Percentiles rank a stretch among this genome's conserved stretches.
phyloP scores from a whole-genome alignment of 768 basidiomycete genomes.

The Lentinula lateritia region DNA sequence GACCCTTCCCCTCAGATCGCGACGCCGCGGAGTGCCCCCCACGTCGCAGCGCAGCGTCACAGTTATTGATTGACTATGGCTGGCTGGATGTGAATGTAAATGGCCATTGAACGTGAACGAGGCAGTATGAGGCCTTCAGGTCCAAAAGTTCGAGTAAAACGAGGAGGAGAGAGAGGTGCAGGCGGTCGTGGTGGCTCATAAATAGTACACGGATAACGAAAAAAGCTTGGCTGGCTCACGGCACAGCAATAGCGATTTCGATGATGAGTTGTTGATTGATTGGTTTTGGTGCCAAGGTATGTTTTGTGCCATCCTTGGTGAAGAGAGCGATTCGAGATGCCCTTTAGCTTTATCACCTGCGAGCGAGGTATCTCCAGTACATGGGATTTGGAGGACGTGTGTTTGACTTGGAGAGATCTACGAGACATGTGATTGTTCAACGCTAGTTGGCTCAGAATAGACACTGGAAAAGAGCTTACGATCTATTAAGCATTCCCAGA shows the following conservation, averaged over 20 bases:
- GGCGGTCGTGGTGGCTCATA: background rate
- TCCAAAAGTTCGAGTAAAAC: background rate
- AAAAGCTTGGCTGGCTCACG: background rate
- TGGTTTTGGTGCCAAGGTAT: too few relatives aligned
- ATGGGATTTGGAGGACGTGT: slow-evolving; percentile 40
- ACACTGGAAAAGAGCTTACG: slow-evolving; percentile 39
- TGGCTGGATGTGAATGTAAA: too few relatives aligned
- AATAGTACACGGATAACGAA: background rate
- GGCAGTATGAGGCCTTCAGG: background rate
- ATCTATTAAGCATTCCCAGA: slow-evolving; percentile 70
- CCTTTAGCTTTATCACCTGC: slow-evolving; percentile 25
- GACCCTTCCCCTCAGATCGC: background rate
- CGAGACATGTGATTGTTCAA: slow-evolving; percentile 1
- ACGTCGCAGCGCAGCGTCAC: background rate
- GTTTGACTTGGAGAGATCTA: slow-evolving; percentile 57
- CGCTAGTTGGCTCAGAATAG: slow-evolving; percentile 5
- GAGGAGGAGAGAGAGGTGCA: background rate
- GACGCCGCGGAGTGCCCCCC: background rate
- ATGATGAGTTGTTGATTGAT: too few relatives aligned
- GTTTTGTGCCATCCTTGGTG: too few relatives aligned
- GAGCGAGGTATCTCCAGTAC: slow-evolving; percentile 45
- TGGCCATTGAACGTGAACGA: background rate
- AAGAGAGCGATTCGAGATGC: background rate
- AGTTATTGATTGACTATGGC: background rate
- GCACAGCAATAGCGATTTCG: background rate